Conservation (phyloP, 2,329 filamentous ascomycete genomes). For the Sporothrix pallida region DNA sequence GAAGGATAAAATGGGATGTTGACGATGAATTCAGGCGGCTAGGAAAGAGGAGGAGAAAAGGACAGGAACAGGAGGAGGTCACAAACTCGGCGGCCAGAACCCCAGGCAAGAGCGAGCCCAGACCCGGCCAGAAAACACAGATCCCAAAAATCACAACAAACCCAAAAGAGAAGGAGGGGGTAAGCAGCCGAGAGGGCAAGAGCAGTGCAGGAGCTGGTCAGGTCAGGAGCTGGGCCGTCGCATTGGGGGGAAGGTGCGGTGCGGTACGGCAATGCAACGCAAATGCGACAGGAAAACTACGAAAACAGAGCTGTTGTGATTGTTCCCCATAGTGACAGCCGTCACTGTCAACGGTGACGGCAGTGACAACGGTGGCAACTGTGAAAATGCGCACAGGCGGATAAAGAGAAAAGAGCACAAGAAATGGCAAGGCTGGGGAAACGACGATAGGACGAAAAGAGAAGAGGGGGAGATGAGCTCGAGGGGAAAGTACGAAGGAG, state of each 20-base stretch:
- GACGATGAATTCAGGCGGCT: background rate
- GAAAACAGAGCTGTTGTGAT: no score
- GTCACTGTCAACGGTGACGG: background rate
- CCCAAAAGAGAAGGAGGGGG: constrained; percentile 22
- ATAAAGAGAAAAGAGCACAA: no score
- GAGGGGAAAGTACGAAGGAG: no score
- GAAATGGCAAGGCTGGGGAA: no score
- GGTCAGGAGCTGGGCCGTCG: background rate
- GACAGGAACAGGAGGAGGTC: background rate
- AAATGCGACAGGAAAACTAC: no score
- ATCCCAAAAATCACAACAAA: constrained; percentile 13
- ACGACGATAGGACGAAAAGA: no score
- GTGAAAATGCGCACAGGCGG: no score
- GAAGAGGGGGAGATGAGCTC: no score
- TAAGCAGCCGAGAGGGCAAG: background rate
- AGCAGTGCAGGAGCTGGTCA: background rate
- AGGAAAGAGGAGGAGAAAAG: background rate
- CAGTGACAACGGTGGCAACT: background rate
- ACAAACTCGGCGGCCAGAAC: background rate
- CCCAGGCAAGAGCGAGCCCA: background rate
- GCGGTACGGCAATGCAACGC: background rate
- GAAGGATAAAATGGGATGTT: background rate
- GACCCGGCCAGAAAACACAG: background rate
- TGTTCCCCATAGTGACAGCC: background rate
- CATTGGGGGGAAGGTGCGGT: background rate